Base-by-base conservation (phyloP, 208 protist species). In the Trypanosoma avium region DNA sequence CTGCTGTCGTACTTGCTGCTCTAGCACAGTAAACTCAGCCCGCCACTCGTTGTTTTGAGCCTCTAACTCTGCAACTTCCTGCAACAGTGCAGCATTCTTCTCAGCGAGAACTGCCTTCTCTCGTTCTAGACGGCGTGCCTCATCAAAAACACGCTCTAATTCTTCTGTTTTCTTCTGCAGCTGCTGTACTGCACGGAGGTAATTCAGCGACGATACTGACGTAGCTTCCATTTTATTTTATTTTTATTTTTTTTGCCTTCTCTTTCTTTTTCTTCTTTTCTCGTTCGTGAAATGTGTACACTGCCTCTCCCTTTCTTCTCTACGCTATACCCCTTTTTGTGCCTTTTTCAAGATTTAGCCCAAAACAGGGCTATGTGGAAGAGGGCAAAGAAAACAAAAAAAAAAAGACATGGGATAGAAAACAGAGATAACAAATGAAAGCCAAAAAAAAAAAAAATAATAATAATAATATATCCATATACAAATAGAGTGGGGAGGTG, bases 101-200 rank as follows among this genome's bases (percentile, higher is more conserved):
- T 67, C 66, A 19, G 65, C 33, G 32, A 79, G 61, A n/a, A 42
- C 56, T 4, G 54, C 45, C 38, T 76, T 73, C 35, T 84, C 68
- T 12, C 45, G 29, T 45, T 79, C 54, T 15, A 77, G 46, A 9
- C 36, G 19, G 1, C 27, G 60, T 26, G 68, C 32, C 8, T 64
- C 52, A 9, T 54, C 29, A 26, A 59, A 26, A 4, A 54, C 61
- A 3, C 46, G 46, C 15, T 48, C 46, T 3, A 77, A 57, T 46
- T 77, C 64, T 26, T 69, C 71, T 32, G 49, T 58, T 27, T 58
- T 67, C 50, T 58, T 67, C 38, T 67, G 48, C 50, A 67, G 29
- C 38, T 59, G 61, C 36, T 67, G 50, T 30, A 56, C 61, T 12
- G 38, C 50, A 27, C 61, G 48, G 6, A 67, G 61, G 36, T 67